Percentiles rank a stretch among this genome's conserved stretches.
Conservation (phyloP, 2,329 filamentous ascomycete species). For the Gaeumannomyces sp. region DNA sequence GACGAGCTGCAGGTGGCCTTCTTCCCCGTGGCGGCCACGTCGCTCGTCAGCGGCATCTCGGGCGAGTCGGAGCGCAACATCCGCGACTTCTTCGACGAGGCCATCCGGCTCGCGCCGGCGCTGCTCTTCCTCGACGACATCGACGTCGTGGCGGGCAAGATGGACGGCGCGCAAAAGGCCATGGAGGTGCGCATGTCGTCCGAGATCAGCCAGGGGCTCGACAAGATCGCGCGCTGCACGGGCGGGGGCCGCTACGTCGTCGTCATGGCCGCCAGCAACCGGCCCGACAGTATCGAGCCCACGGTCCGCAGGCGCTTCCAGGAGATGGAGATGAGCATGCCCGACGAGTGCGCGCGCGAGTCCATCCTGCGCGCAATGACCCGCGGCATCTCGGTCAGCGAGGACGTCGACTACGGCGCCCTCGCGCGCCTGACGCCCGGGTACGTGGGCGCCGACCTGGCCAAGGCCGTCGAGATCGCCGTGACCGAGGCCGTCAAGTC, state of each 20-base stretch:
- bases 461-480: slow-evolving; percentile 49
- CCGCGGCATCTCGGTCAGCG: slow-evolving; percentile 54
- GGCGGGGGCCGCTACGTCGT: slow-evolving; percentile 73
- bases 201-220: slow-evolving; percentile 82
- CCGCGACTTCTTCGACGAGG: slow-evolving; percentile 80
- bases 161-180: slow-evolving; percentile 75
- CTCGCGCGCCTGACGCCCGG: slow-evolving; percentile 84
- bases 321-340: slow-evolving; percentile 82
- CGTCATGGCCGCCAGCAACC: slow-evolving; percentile 85
- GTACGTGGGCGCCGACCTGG: slow-evolving; percentile 86
- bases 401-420: slow-evolving; percentile 65
- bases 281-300: slow-evolving; percentile 79
- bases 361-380: slow-evolving; percentile 73
- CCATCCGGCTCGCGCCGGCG: slow-evolving; percentile 77
- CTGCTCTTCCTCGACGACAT: slow-evolving; percentile 90
- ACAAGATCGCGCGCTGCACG: slow-evolving; percentile 67
- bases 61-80: slow-evolving; percentile 86
- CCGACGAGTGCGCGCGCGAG: slow-evolving; percentile 69
- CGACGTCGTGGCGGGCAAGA: slow-evolving; percentile 82
- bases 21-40: slow-evolving; percentile 75
- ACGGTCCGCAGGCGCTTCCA: slow-evolving; percentile 68
- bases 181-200: slow-evolving; percentile 85
- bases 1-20: slow-evolving; percentile 71
- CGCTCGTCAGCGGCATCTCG: slow-evolving; percentile 79
- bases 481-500: slow-evolving; percentile 26